Conservation (phyloP, 2,329 filamentous ascomycete genomes). For the Monilinia fructicola region DNA sequence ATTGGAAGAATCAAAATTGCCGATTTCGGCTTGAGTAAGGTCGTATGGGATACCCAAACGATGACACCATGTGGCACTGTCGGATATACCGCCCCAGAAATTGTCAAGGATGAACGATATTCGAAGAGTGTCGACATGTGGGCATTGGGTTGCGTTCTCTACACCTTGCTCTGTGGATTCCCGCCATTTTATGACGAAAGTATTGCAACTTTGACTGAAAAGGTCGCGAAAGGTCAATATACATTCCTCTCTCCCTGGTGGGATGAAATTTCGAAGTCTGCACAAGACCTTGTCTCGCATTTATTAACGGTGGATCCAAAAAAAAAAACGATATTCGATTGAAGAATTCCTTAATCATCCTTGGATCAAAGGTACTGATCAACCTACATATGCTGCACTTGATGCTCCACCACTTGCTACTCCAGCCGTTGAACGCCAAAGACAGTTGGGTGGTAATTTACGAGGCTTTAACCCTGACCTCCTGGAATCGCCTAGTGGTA, state of each 20-base stretch:
- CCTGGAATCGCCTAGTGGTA: constrained; percentile 58
- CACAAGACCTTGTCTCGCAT: constrained; percentile 91
- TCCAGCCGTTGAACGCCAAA: constrained; percentile 50
- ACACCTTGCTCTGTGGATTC: constrained; percentile 95
- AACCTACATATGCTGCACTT: constrained; percentile 63
- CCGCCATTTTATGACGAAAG: constrained; percentile 98
- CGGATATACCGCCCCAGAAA: constrained; percentile 96
- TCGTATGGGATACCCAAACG: constrained; percentile 96
- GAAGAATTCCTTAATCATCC: constrained; percentile 90
- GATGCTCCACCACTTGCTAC: constrained; percentile 73
- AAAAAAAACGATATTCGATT: constrained; percentile 88
- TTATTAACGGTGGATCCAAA: constrained; percentile 92
- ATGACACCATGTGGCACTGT: constrained; percentile 99
- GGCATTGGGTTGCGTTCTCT: constrained; percentile 94
- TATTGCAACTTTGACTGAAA: constrained; percentile 94
- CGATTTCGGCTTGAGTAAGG: constrained; percentile 95
- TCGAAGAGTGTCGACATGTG: constrained; percentile 99
- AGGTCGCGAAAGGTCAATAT: constrained; percentile 94
- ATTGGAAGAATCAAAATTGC: constrained; percentile 97
- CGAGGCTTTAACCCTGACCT: constrained; percentile 58
- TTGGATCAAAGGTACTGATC: constrained; percentile 74
- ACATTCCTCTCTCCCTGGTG: constrained; percentile 99
- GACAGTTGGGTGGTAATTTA: constrained; percentile 30
- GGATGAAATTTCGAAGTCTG: constrained; percentile 95
- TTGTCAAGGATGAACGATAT: constrained; percentile 98